phyloP scores from a whole-genome alignment of 2,329 filamentous ascomycete genomes.

The Zymoseptoria crescenta region DNA sequence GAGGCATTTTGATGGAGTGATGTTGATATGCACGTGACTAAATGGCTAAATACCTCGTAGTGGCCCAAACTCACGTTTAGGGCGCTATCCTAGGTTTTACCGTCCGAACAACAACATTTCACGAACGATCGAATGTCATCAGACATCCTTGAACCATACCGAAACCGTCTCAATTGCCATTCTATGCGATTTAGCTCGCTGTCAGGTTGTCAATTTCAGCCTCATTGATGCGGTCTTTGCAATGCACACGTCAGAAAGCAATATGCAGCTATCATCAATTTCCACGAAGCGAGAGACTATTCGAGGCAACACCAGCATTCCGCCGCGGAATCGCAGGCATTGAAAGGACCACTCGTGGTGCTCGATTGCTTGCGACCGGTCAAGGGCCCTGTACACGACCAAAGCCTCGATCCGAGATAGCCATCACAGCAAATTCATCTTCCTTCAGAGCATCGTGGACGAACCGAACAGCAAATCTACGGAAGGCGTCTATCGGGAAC shows the following conservation, averaged over 20 bases:
- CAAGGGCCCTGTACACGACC: neutral
- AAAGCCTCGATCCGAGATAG: neutral
- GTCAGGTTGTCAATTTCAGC: too few relatives aligned
- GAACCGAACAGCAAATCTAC: neutral
- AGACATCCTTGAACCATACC: neutral
- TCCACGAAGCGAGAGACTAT: neutral
- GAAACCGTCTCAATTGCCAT: neutral
- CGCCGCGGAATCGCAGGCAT: neutral
- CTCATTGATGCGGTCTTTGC: neutral
- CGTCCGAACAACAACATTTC: neutral
- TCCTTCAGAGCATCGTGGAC: neutral
- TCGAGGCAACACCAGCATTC: neutral
- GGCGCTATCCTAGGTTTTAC: too few relatives aligned
- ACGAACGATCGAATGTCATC: neutral
- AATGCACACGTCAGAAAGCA: neutral
- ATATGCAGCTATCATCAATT: neutral
- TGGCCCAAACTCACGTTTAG: too few relatives aligned
- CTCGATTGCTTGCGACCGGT: neutral
- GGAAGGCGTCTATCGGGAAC: too few relatives aligned
- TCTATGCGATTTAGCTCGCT: neutral
- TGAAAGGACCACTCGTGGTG: neutral
- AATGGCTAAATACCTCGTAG: too few relatives aligned
- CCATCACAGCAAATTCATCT: neutral
- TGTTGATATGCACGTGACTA: too few relatives aligned
- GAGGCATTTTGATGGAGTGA: too few relatives aligned